Conservation (phyloP, 2,329 filamentous ascomycete species). For the Teratosphaeriaceae sp. region DNA sequence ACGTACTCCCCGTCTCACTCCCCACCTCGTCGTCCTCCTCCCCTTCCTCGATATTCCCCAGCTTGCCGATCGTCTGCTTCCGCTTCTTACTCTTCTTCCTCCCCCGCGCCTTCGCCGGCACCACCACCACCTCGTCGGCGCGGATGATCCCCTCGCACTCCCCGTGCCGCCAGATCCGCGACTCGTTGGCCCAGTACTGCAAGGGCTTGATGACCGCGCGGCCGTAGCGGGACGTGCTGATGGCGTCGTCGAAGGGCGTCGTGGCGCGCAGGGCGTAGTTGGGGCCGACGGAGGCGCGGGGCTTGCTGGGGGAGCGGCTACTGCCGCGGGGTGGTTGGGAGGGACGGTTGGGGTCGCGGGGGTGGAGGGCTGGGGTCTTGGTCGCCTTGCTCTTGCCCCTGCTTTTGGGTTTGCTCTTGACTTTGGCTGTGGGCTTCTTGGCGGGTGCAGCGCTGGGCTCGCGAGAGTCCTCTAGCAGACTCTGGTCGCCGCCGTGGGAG, state of each 20-base stretch:
- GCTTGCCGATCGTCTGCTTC: background rate
- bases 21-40: slow-evolving; percentile 31
- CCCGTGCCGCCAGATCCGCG: slow-evolving; percentile 60
- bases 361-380: slow-evolving; percentile 7
- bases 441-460: slow-evolving; percentile 3
- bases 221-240: slow-evolving; percentile 66
- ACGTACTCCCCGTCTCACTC: slow-evolving; percentile 48
- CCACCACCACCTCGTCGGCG: slow-evolving; percentile 53
- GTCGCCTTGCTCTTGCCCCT: too few species aligned
- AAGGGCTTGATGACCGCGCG: slow-evolving; percentile 72
- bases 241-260: slow-evolving; percentile 40
- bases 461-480: slow-evolving; percentile 2
- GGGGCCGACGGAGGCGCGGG: slow-evolving; percentile 17
- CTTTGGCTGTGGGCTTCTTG: slow-evolving; percentile 4
- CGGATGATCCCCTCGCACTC: slow-evolving; percentile 73
- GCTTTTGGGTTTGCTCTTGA: slow-evolving; percentile 11
- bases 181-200: slow-evolving; percentile 82
- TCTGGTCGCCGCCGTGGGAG: slow-evolving; percentile 11
- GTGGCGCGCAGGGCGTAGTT: slow-evolving; percentile 31
- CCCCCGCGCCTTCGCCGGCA: slow-evolving; percentile 19
- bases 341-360: slow-evolving; percentile 11
- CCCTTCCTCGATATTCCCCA: slow-evolving; percentile 15
- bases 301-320: slow-evolving; percentile 10
- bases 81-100: slow-evolving; percentile 28
- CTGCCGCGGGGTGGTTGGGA: slow-evolving; percentile 14